These are phyloP conservation scores for Nannochloropsis oceanica DNA, from an alignment of 108 stramenopile species.

Conservation along the genomic window DNA sequence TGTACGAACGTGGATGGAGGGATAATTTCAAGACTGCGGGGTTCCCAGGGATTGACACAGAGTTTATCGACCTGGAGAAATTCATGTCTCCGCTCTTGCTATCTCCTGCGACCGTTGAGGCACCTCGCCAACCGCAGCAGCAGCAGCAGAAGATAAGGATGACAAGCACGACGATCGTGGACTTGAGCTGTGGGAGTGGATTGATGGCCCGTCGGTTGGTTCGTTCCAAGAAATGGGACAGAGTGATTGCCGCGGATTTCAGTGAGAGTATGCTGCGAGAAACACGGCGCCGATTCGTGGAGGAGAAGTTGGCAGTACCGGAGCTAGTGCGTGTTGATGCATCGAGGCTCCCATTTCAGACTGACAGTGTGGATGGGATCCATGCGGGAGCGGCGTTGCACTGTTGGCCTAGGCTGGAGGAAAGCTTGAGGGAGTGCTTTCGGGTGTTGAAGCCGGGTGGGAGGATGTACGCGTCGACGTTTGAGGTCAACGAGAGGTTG, in stretches of 20 bases:
- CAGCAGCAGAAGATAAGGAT: not conserved
- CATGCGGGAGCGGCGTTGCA: conserved; percentile 95
- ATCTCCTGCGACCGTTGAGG: not conserved
- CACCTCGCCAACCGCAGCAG: not conserved
- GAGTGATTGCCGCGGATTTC: conserved; percentile 82
- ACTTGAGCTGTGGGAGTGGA: conserved; percentile 83
- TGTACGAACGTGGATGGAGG: conserved; percentile 87
- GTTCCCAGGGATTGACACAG: conserved; percentile 75
- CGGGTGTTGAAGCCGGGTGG: conserved; percentile 80
- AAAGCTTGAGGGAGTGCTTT: conserved; percentile 57
- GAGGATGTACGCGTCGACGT: conserved; percentile 79
- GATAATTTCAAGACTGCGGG: conserved; percentile 70
- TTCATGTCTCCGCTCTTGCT: conserved; percentile 38
- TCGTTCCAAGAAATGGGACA: conserved; percentile 46
- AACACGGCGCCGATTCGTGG: conserved; percentile 42
- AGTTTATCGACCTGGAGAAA: conserved; percentile 58
- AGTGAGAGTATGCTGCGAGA: conserved; percentile 73
- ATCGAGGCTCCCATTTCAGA: conserved; percentile 61
- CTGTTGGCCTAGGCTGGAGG: conserved; percentile 79
- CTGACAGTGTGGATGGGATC: conserved; percentile 50
- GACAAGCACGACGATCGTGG: conserved; percentile 45
- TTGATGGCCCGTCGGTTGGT: conserved; percentile 74
- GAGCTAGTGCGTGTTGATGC: conserved; percentile 77
- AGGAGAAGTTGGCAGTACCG: conserved; percentile 34
- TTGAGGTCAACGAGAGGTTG: conserved; percentile 42